A percentile compares a stretch with the other conserved stretches of the same genome.
Conservation (phyloP, 148 eudicot species). For the Beta vulgaris region DNA sequence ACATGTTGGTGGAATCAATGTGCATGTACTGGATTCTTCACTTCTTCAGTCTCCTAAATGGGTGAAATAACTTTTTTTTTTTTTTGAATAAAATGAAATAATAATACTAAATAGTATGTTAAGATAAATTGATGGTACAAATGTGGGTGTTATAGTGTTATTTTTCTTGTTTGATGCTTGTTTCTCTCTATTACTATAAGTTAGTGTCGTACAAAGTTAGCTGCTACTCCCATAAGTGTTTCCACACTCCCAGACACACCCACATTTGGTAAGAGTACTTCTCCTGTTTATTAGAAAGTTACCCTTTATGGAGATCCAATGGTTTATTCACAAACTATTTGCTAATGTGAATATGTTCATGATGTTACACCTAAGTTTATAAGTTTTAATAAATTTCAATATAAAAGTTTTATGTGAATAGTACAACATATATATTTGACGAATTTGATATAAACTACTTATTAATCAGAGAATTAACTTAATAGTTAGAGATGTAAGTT, state of each 20-base stretch:
- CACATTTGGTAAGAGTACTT: slow-evolving; percentile 9
- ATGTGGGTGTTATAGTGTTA: slow-evolving; percentile 1
- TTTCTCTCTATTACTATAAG: neutral
- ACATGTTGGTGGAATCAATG: slow-evolving; percentile 18
- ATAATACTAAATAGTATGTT: neutral
- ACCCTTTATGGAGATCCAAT: slow-evolving; percentile 9
- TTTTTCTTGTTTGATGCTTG: too few relatives aligned
- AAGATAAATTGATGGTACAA: neutral
- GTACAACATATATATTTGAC: too few relatives aligned
- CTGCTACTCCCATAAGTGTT: neutral
- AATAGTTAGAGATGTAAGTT: too few relatives aligned
- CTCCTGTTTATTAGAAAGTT: neutral
- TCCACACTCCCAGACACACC: slow-evolving; percentile 26
- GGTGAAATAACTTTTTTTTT: slow-evolving; percentile 8
- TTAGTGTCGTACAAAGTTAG: slow-evolving; percentile 11
- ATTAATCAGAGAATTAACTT: too few relatives aligned
- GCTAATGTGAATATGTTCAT: too few relatives aligned
- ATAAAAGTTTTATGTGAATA: too few relatives aligned
- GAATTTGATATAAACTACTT: too few relatives aligned
- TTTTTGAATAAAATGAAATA: neutral
- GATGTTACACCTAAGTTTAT: too few relatives aligned
- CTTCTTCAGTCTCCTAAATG: slow-evolving; percentile 15
- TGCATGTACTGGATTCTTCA: neutral
- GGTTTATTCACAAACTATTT: neutral
- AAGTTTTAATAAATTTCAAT: too few relatives aligned